Conservation (phyloP, 2,329 filamentous ascomycete species). For the Gremmenia infestans region DNA sequence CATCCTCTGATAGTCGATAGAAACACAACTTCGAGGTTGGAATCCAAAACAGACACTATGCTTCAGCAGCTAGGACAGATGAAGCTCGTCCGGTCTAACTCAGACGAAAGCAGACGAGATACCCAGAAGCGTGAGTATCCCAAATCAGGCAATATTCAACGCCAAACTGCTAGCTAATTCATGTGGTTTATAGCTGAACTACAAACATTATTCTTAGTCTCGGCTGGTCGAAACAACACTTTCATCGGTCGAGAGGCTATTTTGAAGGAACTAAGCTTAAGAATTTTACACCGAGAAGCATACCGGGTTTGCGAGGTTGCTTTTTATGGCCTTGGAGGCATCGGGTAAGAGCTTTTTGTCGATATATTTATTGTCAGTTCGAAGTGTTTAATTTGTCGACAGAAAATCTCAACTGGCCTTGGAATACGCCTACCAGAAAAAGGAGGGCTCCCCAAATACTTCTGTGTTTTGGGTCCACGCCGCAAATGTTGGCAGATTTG, state of each 20-base stretch:
- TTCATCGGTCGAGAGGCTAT: background rate
- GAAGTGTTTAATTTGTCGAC: background rate
- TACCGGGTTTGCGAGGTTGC: background rate
- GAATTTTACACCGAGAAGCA: background rate
- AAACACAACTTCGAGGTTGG: background rate
- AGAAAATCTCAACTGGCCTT: constrained; percentile 36
- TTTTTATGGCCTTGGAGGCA: background rate
- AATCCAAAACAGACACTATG: background rate
- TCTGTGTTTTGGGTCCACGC: constrained; percentile 35
- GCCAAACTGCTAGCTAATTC: background rate
- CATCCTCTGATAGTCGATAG: background rate
- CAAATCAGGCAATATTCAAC: background rate
- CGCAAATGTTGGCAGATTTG: constrained; percentile 9
- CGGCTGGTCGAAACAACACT: background rate
- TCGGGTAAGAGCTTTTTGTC: background rate
- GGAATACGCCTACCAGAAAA: constrained; percentile 30
- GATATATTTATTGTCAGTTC: background rate
- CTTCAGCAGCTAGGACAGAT: background rate
- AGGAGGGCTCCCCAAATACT: constrained; percentile 18
- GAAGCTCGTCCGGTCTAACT: background rate
- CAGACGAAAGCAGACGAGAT: background rate
- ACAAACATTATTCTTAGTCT: background rate
- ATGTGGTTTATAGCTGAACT: background rate
- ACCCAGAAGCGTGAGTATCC: background rate
- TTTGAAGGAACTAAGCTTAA: background rate